A percentile compares a stretch with the other conserved stretches of the same genome.
Conservation (phyloP, 805 yeast genomes). For the Candida saitoana region DNA sequence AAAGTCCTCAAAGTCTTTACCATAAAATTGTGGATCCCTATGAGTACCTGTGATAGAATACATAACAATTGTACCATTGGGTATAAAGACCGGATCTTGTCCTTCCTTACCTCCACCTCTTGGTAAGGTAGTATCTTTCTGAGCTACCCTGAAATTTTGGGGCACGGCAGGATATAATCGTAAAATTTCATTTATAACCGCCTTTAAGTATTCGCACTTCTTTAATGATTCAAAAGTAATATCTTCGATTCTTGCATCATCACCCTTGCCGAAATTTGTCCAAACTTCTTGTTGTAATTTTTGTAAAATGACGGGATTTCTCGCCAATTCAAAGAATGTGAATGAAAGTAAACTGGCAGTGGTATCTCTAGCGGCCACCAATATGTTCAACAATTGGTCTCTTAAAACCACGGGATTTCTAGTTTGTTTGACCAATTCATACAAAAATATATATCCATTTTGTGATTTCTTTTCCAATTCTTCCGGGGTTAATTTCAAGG, state of each 20-base stretch:
- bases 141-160: slow-evolving; percentile 42
- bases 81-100: slow-evolving; percentile 34
- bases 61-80: slow-evolving; percentile 39
- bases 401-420: slow-evolving; percentile 44
- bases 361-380: slow-evolving; percentile 54
- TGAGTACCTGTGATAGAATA: slow-evolving; percentile 43
- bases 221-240: slow-evolving; percentile 48
- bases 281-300: slow-evolving; percentile 36
- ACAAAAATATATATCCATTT: slow-evolving; percentile 44
- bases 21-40: slow-evolving; percentile 37
- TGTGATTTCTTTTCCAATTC: slow-evolving; percentile 27
- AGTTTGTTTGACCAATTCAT: slow-evolving; percentile 47
- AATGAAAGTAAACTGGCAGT: slow-evolving; percentile 50
- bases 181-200: slow-evolving; percentile 45
- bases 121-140: slow-evolving; percentile 46
- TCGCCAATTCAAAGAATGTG: slow-evolving; percentile 41
- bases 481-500: slow-evolving; percentile 27
- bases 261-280: slow-evolving; percentile 29
- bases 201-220: slow-evolving; percentile 43
- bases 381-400: slow-evolving; percentile 48
- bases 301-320: slow-evolving; percentile 35
- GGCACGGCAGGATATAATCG: slow-evolving; percentile 54
- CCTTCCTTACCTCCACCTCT: slow-evolving; percentile 39
- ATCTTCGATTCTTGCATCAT: slow-evolving; percentile 29
- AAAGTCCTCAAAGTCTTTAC: slow-evolving; percentile 29